Evolutionary conservation across 257 asterid genomes (phyloP).

Genomic region (Capsicum baccatum): DNA sequence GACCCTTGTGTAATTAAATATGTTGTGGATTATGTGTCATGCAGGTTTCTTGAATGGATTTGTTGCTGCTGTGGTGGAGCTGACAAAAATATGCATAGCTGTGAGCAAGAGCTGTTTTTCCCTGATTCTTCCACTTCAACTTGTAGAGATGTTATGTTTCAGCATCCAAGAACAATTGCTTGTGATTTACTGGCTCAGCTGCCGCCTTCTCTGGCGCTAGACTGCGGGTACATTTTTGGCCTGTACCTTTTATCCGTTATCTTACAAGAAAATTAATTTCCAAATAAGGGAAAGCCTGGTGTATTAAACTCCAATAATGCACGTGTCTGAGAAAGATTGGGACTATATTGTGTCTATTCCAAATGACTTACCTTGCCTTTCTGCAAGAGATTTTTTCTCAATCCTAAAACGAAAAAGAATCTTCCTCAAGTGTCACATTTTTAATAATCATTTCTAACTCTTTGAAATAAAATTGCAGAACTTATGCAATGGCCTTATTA

Average conservation of each 20-base stretch:
- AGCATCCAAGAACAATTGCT: slow-evolving; percentile 61
- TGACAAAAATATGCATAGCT: slow-evolving; percentile 42
- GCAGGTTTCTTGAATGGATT: slow-evolving; percentile 78
- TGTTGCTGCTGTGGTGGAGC: slow-evolving; percentile 85
- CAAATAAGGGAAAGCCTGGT: background rate
- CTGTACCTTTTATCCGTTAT: background rate
- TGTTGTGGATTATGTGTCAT: slow-evolving; percentile 8
- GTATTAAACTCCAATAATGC: background rate
- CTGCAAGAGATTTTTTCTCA: background rate
- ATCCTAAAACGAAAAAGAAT: background rate
- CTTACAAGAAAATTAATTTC: background rate
- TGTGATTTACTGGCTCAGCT: slow-evolving; percentile 65
- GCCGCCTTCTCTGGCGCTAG: slow-evolving; percentile 61
- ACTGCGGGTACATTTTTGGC: slow-evolving; percentile 56
- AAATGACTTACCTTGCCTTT: background rate
- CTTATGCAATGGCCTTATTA: slow-evolving; percentile 59
- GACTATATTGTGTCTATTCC: background rate
- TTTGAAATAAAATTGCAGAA: slow-evolving; percentile 44
- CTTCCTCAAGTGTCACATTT: background rate
- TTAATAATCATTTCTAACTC: background rate
- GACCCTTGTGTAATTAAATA: background rate
- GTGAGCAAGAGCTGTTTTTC: slow-evolving; percentile 48
- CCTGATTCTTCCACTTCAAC: slow-evolving; percentile 50
- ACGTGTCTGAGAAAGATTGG: background rate
- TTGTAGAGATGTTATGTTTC: slow-evolving; percentile 68